Conservation (phyloP, 805 yeast genomes). For the Saccharomycopsis amapae region DNA sequence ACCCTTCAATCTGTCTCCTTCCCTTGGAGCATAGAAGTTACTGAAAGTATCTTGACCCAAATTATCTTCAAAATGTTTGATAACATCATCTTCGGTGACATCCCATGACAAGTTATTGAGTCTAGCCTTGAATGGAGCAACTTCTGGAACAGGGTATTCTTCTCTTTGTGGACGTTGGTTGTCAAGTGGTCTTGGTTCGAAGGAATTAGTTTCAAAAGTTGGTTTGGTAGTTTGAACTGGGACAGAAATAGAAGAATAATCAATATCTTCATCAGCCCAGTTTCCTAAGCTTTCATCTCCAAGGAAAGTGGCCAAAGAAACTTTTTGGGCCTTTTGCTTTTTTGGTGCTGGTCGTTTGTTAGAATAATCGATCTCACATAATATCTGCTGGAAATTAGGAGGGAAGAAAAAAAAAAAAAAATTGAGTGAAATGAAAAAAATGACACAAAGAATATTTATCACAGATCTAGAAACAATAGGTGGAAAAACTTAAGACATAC, state of each 20-base stretch:
- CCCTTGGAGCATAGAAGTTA: constrained; percentile 69
- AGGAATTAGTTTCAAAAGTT: too few species aligned
- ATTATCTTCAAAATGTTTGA: constrained; percentile 52
- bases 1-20: constrained; percentile 72
- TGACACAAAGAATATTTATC: too few species aligned
- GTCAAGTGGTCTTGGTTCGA: constrained; percentile 28
- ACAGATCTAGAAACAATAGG: too few species aligned
- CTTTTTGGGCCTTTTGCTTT: constrained; percentile 60
- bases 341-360: too few species aligned
- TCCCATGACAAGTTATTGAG: constrained; percentile 83
- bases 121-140: constrained; percentile 89
- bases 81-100: constrained; percentile 55
- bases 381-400: too few species aligned
- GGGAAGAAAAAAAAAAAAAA: too few species aligned
- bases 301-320: constrained; percentile 84
- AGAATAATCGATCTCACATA: too few species aligned
- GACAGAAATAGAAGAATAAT: constrained; percentile 55
- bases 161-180: constrained; percentile 42
- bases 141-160: constrained; percentile 82
- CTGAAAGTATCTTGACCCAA: constrained; percentile 34
- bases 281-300: constrained; percentile 69
- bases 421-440: background rate
- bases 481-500: too few species aligned
- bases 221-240: constrained; percentile 32
- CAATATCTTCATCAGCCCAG: constrained; percentile 87